A percentile compares a stretch with the other conserved stretches of the same genome.
These are phyloP conservation scores for Scedosporium minutisporum DNA, from an alignment of 2,329 filamentous ascomycete species.

Conservation along the genomic window DNA sequence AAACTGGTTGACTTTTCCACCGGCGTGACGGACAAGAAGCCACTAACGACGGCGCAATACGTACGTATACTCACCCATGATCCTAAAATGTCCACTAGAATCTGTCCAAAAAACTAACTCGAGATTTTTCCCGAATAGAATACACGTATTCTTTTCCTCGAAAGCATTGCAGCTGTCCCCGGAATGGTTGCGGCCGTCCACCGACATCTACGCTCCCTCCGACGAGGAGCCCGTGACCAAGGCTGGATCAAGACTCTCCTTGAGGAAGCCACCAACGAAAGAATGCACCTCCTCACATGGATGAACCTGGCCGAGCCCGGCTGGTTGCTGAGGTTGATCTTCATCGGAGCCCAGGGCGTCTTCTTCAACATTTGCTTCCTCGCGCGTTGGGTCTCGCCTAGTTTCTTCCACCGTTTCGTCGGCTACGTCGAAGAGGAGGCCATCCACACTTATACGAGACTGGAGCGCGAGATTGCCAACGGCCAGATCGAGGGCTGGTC, in stretches of 20 bases:
- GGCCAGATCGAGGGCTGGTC: conserved; percentile 80
- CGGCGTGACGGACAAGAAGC: conserved; percentile 47
- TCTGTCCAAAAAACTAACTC: background rate
- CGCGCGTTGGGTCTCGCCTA: conserved; percentile 75
- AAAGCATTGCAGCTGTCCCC: conserved; percentile 88
- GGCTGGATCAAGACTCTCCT: conserved; percentile 93
- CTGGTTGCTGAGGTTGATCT: conserved; percentile 84
- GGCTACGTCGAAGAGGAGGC: conserved; percentile 97
- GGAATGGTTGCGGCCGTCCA: conserved; percentile 97
- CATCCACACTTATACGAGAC: conserved; percentile 86
- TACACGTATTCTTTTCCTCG: conserved; percentile 82
- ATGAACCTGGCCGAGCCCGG: conserved; percentile 72
- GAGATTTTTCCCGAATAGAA: conserved; percentile 31
- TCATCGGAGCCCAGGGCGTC: conserved; percentile 85
- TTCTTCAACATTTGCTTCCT: conserved; percentile 95
- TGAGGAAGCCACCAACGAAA: conserved; percentile 84
- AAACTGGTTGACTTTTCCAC: conserved; percentile 76
- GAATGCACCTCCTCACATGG: conserved; percentile 89
- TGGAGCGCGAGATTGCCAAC: conserved; percentile 75
- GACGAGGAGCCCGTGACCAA: conserved; percentile 83
- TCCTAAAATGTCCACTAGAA: background rate
- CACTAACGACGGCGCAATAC: conserved; percentile 81
- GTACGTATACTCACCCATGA: conserved; percentile 20
- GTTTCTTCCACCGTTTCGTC: conserved; percentile 88
- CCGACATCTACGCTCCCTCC: conserved; percentile 73